Percentiles rank a stretch among this genome's conserved stretches.
Conservation (phyloP, 768 basidiomycete species). For the Pilatotrama ljubarskyi region DNA sequence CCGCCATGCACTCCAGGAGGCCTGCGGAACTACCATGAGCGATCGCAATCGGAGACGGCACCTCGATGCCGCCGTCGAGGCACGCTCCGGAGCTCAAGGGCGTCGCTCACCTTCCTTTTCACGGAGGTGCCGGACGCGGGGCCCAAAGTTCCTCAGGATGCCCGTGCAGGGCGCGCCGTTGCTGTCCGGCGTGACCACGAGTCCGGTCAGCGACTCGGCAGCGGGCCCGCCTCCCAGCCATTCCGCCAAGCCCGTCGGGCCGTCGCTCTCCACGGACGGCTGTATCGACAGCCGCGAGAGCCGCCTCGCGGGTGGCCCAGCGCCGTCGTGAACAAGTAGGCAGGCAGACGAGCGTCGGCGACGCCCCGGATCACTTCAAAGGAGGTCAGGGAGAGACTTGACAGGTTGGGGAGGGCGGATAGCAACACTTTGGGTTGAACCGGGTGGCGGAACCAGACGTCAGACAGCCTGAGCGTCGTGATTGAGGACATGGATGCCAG, state of each 20-base stretch:
- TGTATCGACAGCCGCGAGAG: not conserved
- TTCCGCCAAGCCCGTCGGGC: not conserved
- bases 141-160: not conserved
- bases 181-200: not conserved
- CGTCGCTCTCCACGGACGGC: not conserved
- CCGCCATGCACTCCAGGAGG: not conserved
- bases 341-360: not conserved
- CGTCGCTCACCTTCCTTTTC: not conserved
- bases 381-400: not conserved
- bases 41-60: no score
- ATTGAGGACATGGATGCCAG: not conserved
- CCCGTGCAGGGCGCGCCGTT: not conserved
- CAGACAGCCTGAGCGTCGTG: not conserved
- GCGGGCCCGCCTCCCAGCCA: slow-evolving; percentile 2
- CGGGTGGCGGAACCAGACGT: not conserved
- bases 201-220: not conserved
- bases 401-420: not conserved
- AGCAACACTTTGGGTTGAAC: not conserved
- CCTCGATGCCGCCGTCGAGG: no score
- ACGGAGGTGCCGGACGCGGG: not conserved
- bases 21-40: no score
- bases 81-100: no score
- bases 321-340: not conserved
- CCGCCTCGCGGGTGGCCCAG: not conserved
- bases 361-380: not conserved